Evolutionary conservation across 306 rosid species (phyloP), one percentile per base, ranked within the genome.

Genomic region (Dryas drummondii): DNA sequence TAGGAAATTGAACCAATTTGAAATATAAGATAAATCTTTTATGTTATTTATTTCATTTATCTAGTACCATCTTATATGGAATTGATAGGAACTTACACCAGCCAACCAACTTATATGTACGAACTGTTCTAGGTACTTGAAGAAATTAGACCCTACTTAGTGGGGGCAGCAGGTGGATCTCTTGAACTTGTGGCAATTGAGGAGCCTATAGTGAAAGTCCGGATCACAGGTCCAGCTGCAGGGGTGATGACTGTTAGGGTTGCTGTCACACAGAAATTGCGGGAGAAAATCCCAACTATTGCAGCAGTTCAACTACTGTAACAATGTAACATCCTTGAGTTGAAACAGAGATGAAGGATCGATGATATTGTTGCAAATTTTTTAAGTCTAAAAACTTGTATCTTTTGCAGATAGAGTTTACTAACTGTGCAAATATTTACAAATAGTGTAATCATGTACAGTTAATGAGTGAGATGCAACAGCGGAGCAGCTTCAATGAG

Each of bases 221-320:
- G 84, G 13, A 81, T 81, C 56, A 81, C 81, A 1, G 84, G 84
- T 48, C 84, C 84, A 10, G 76, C 76, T 58, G 57, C 76, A 1
- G 85, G 96, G 56, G 97, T 94, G 46, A 89, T 88, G 92, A 92
- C 97, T 41, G 99, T 94, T 62, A 89, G 99, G 70, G 99, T 94
- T 73, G 97, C 99, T 15, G 96, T 94, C 40, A 94, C 97, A 9
- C 99, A 92, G 80, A 94, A 94, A 62, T 79, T 94, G 82, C 85
- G 99, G 63, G 99, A 94, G 78, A 94, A 94, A 75, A 94, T 94
- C 70, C 97, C 97, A 5, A 15, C 89, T 46, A 94, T 94, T 6
- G 97, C 93, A 1, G 97, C 96, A 4, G 99, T 94, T 82, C 96
- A 87, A 76, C 92, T 94, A 79, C 70, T 93, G 54, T 90, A 81